Evolutionary conservation across 2,329 filamentous ascomycete species (phyloP).

Genomic region (Apiospora malaysiana): DNA sequence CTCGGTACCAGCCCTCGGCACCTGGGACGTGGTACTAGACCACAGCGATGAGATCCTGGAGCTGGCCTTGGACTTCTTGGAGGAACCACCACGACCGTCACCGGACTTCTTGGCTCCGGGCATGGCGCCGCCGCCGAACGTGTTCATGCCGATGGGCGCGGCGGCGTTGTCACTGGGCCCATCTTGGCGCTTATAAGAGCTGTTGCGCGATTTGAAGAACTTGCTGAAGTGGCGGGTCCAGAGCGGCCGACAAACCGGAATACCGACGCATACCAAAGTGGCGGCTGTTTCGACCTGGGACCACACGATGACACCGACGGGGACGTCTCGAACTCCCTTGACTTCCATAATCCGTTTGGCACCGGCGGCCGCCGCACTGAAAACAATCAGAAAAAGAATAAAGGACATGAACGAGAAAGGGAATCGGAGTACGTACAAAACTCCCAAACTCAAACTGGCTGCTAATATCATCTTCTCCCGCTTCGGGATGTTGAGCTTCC

Average conservation of each 20-base stretch:
- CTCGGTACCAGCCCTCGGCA: background rate
- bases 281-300: background rate
- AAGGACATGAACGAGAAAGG: background rate
- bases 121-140: constrained; percentile 22
- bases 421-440: constrained; percentile 27
- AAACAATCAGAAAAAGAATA: background rate
- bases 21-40: background rate
- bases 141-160: constrained; percentile 22
- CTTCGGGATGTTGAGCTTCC: constrained; percentile 20
- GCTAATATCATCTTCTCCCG: constrained; percentile 25
- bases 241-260: constrained; percentile 24
- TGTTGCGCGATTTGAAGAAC: constrained; percentile 16
- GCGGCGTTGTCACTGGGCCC: background rate
- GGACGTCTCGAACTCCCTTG: constrained; percentile 28
- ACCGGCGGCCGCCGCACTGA: constrained; percentile 22
- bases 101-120: constrained; percentile 7
- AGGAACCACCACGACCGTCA: background rate
- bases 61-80: constrained; percentile 12
- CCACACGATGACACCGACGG: constrained; percentile 30
- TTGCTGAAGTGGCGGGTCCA: constrained; percentile 24
- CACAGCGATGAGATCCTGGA: background rate
- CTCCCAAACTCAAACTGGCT: constrained; percentile 28
- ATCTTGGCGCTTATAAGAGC: background rate
- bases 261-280: background rate
- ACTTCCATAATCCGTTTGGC: constrained; percentile 26